Percentiles rank a stretch among this genome's conserved stretches.
Conservation (phyloP, 257 asterid genomes). For the Thymus quinquecostatus region DNA sequence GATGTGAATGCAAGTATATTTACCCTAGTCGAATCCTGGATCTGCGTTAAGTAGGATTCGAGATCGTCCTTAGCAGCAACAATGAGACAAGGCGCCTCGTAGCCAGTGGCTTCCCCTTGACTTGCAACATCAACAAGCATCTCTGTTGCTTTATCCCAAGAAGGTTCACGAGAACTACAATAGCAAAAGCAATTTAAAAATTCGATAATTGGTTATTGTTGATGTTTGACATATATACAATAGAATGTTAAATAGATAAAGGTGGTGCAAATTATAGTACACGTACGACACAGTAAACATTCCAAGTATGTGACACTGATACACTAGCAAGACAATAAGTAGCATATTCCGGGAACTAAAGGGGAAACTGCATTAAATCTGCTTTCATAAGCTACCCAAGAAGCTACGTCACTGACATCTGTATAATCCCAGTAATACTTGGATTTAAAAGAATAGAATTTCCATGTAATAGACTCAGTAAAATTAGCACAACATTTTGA, state of each 20-base stretch:
- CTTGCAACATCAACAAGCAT: slow-evolving; percentile 93
- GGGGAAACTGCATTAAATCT: no score
- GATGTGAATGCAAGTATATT: slow-evolving; percentile 20
- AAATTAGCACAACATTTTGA: slow-evolving; percentile 20
- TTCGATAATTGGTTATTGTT: slow-evolving; percentile 2
- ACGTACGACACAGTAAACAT: background rate
- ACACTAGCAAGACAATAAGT: background rate
- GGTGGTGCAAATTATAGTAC: background rate
- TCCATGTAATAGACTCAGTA: slow-evolving; percentile 1
- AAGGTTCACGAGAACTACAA: slow-evolving; percentile 69
- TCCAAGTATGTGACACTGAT: background rate
- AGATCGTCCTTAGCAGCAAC: slow-evolving; percentile 96
- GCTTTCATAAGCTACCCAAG: background rate
- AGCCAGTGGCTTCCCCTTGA: slow-evolving; percentile 87
- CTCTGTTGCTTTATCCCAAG: slow-evolving; percentile 86
- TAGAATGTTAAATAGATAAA: background rate
- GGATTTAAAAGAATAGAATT: slow-evolving; percentile 13
- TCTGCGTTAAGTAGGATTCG: slow-evolving; percentile 77
- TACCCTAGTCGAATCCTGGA: slow-evolving; percentile 97
- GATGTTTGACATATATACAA: slow-evolving; percentile 8
- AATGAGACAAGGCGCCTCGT: slow-evolving; percentile 92
- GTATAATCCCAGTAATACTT: slow-evolving; percentile 6
- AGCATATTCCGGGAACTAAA: background rate
- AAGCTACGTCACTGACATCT: background rate
- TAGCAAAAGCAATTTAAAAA: background rate